Base-by-base conservation (phyloP, 129 eudicot species). In the Mikania micrantha region DNA sequence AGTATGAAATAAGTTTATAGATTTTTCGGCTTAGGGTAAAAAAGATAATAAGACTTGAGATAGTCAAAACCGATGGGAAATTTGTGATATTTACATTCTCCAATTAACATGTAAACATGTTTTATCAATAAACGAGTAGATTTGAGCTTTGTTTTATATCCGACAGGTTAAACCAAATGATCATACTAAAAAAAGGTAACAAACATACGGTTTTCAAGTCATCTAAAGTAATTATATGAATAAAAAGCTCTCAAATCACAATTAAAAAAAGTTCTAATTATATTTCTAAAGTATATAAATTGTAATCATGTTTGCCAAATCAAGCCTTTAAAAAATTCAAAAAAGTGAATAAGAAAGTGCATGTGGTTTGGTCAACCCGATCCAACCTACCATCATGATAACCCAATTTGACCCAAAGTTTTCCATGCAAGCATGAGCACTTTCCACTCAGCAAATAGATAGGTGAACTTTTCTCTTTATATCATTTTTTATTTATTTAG, bases 391-490 rank as follows among this genome's bases (percentile, higher is more conserved):
- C 19, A 12, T n/a, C 4, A 45, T 45, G 52, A 22, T 53, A 49
- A 3, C 32, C 34, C 16, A 4, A 9, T 53, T 53, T 53, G 60
- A 16, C 34, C 28, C 13, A n/a, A 50, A 21, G 13, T 24, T 53
- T 53, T 41, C 68, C 75, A 71, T 58, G 48, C 24, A 53, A 71
- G 60, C 20, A 41, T 58, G 17, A 59, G 13, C 76, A 59, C 76
- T 58, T 58, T 44, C 42, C 59, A 59, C 61, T 59, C 32, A 38
- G 45, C 59, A 59, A 53, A 17, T 24, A 67, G 21, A 47, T 71
- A 20, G 5, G 59, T 59, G 68, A 28, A 8, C 68, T 71, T 27
- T 39, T 58, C 25, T 58, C 35, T 71, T 58, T 71, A 42, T 58
- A 44, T 42, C 58, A 17, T 53, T 44, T 29, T 27, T 58, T 19